Percentiles rank a stretch among this genome's conserved stretches.
These are phyloP conservation scores for Periconia macrospinosa DNA, from an alignment of 2,329 filamentous ascomycete genomes.

Conservation along the genomic window DNA sequence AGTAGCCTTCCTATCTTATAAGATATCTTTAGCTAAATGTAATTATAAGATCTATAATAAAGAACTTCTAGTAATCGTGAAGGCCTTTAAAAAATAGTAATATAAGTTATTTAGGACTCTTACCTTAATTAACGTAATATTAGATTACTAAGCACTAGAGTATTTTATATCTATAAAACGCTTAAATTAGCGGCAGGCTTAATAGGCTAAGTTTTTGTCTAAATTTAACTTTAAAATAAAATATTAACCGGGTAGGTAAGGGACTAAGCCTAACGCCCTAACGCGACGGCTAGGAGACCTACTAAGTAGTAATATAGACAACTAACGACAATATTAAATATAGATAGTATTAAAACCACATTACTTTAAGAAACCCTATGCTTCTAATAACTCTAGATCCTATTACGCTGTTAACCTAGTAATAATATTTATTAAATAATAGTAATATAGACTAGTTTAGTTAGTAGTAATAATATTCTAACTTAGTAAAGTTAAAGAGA, in stretches of 20 bases:
- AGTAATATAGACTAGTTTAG: too few relatives aligned
- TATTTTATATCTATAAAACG: background rate
- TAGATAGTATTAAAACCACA: too few relatives aligned
- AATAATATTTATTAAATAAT: too few relatives aligned
- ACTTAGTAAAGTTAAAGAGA: too few relatives aligned
- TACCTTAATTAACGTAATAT: background rate
- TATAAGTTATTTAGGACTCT: background rate
- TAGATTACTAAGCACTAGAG: background rate
- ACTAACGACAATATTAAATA: background rate
- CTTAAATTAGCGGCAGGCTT: background rate
- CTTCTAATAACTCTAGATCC: too few relatives aligned
- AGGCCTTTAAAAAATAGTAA: background rate
- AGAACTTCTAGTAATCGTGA: background rate
- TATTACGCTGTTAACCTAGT: too few relatives aligned
- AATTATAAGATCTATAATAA: background rate
- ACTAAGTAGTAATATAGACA: background rate
- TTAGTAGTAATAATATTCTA: too few relatives aligned
- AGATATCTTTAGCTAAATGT: background rate
- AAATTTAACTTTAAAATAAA: conserved; percentile 1
- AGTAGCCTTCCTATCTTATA: too few relatives aligned
- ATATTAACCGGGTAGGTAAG: background rate
- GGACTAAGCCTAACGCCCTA: background rate
- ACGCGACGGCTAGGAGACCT: background rate
- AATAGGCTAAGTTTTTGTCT: background rate
- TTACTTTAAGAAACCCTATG: too few relatives aligned